phyloP scores from a whole-genome alignment of 1,284 basidiomycete species.

The Heterobasidion parviporum region DNA sequence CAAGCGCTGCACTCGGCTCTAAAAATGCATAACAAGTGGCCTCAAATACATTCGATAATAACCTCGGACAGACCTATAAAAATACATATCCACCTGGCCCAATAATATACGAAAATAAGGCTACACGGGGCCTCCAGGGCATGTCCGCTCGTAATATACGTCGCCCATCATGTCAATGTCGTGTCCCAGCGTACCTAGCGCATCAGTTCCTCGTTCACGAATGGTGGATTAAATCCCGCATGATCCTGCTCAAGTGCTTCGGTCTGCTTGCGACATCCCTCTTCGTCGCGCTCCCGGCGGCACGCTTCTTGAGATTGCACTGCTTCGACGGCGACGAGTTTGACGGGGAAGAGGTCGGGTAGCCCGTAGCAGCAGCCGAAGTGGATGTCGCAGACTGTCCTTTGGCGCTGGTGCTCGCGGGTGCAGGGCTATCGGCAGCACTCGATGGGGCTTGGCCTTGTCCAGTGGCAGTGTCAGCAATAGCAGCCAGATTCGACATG shows the following conservation, averaged over 20 bases:
- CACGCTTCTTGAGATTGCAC: conserved; percentile 7
- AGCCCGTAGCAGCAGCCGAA: not conserved
- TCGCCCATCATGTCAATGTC: not conserved
- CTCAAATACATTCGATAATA: not conserved
- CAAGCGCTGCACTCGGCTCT: no score
- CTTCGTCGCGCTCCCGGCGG: not conserved
- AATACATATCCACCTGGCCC: not conserved
- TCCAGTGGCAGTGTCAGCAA: conserved; percentile 1
- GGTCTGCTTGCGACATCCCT: not conserved
- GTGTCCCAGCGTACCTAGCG: not conserved
- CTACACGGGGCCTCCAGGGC: not conserved
- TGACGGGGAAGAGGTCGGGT: not conserved
- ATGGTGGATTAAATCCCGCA: not conserved
- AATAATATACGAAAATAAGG: conserved; percentile 1
- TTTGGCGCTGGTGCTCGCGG: conserved; percentile 8
- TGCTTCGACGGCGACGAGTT: not conserved
- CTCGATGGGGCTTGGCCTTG: not conserved
- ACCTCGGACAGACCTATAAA: not conserved
- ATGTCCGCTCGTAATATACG: not conserved
- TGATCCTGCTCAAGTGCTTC: not conserved
- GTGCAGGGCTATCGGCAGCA: conserved; percentile 1
- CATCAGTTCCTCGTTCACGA: not conserved
- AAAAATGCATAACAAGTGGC: no score
- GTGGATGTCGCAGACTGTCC: not conserved
- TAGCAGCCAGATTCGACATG: conserved; percentile 18